Evolutionary conservation across 2,329 filamentous ascomycete species (phyloP), one percentile per base, ranked within the genome.

Genomic region (Calonectria honghensis): DNA sequence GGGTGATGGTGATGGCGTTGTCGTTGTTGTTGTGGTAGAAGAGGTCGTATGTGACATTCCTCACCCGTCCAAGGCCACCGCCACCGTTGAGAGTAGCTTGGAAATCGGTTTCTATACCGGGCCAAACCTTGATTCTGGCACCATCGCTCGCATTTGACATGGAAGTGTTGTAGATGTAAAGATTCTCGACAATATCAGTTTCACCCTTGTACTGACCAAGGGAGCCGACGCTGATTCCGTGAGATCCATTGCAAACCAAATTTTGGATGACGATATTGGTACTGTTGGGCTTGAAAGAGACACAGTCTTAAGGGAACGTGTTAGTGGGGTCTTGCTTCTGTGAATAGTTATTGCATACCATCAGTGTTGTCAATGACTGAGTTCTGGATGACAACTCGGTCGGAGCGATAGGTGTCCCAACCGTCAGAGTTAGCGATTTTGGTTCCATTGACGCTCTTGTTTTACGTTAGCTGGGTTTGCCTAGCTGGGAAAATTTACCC

Each of bases 111-210:
- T 77, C 75, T 2, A 79, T 71, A 7, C 91, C 91, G 0, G 93
- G 92, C 93, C 93, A 95, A 70, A 94, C 93, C 84, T 95, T 95
- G 85, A 95, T 94, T 73, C 93, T 91, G 0, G 93, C 93, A 37
- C 91, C 93, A 76, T 94, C 91, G 68, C 90, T 86, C 3, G 90
- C 89, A 78, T 93, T 91, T 68, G 87, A 86, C 88, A 92, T 90
- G 50, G 87, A 88, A 54, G 89, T 86, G 77, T 93, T 92, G 83
- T 89, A 91, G 71, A 93, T 89, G 78, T 92, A 91, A n/a, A 95
- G 81, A 78, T 95, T 91, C 83, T 94, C 88, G 2, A 94, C 92
- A 59, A 94, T 92, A 76, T 95, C 93, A 20, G 90, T 89, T 76
- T 92, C 89, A 29, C 87, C 89, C 20, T 85, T 78, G 80, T 95